Base-by-base conservation (phyloP, 306 rosid species). In the Coriaria nepalensis region DNA sequence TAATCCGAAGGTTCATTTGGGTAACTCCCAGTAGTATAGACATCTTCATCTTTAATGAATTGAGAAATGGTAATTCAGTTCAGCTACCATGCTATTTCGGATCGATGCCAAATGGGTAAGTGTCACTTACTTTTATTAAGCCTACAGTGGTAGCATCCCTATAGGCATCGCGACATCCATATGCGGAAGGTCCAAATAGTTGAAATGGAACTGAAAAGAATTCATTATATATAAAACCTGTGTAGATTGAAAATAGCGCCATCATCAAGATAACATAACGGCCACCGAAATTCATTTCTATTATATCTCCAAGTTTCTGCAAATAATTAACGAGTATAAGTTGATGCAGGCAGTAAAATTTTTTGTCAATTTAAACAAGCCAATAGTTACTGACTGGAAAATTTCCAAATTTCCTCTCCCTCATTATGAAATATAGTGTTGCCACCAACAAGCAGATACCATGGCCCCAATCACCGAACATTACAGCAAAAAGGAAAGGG, bases 391-490 rank as follows among this genome's bases (percentile, higher is more conserved):
- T 81, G 77, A 55, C 60, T 56, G 4, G 85, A 76, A 69, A 71
- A 55, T 38, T 64, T 67, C 54, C 59, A 69, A 71, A 55, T 38
- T 64, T 67, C 54, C 59, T 78, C 73, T 86, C 95, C 34, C 68
- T 65, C 46, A 74, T 60, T 57, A 86, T 78, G 57, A 81, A 69
- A 77, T 76, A 81, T 57, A 76, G 69, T 49, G 81, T 50, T 14
- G 77, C 93, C 35, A 86, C 68, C 63, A 86, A 67, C 78, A 81
- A 70, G 72, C 95, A 86, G 56, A 78, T 67, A 40, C 95, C 95
- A 60, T 86, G 95, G 43, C 85, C 87, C 93, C 85, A 81, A 60
- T 86, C 93, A 49, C 88, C 85, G 66, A 86, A 86, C 93, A 86
- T 78, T 42, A 86, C 88, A 52, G 87, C 85, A 50, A 86, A 81